Evolutionary conservation across 2,329 filamentous ascomycete species (phyloP).

Genomic region (Plenodomus biglobosus): DNA sequence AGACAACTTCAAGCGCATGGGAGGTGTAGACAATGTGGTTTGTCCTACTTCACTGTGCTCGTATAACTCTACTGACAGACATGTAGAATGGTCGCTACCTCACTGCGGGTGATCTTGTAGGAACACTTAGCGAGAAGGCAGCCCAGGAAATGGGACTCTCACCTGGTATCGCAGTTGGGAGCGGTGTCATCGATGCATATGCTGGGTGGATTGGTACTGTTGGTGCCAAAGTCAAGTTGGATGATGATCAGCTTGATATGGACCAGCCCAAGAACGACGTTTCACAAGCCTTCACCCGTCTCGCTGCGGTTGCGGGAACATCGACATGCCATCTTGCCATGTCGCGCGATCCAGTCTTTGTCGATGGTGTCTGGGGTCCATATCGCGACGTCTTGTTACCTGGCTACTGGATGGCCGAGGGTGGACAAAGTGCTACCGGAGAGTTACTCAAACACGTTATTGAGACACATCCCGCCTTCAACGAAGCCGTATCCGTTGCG

Average conservation of each 20-base stretch:
- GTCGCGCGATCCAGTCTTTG: slow-evolving; percentile 90
- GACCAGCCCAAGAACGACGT: slow-evolving; percentile 76
- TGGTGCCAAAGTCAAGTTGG: slow-evolving; percentile 87
- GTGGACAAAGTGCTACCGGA: slow-evolving; percentile 93
- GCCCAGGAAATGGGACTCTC: slow-evolving; percentile 81
- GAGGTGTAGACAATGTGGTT: slow-evolving; percentile 93
- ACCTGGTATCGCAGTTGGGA: slow-evolving; percentile 86
- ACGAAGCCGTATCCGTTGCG: slow-evolving; percentile 75
- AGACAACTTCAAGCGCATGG: slow-evolving; percentile 89
- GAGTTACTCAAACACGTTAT: slow-evolving; percentile 92
- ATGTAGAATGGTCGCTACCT: slow-evolving; percentile 91
- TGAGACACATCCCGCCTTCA: slow-evolving; percentile 90
- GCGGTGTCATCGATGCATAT: slow-evolving; percentile 96
- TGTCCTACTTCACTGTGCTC: slow-evolving; percentile 47
- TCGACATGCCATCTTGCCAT: slow-evolving; percentile 97
- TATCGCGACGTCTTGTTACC: slow-evolving; percentile 93
- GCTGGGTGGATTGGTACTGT: slow-evolving; percentile 99
- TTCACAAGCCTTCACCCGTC: slow-evolving; percentile 86
- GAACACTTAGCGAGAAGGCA: slow-evolving; percentile 79
- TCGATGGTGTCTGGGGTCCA: slow-evolving; percentile 93
- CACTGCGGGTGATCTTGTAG: slow-evolving; percentile 89
- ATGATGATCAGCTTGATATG: slow-evolving; percentile 66
- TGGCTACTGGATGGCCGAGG: slow-evolving; percentile 94
- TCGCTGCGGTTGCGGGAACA: slow-evolving; percentile 93
- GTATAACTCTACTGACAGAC: slow-evolving; percentile 29